Evolutionary conservation across 2,329 filamentous ascomycete species (phyloP).

Genomic region (Verticillium isaacii): DNA sequence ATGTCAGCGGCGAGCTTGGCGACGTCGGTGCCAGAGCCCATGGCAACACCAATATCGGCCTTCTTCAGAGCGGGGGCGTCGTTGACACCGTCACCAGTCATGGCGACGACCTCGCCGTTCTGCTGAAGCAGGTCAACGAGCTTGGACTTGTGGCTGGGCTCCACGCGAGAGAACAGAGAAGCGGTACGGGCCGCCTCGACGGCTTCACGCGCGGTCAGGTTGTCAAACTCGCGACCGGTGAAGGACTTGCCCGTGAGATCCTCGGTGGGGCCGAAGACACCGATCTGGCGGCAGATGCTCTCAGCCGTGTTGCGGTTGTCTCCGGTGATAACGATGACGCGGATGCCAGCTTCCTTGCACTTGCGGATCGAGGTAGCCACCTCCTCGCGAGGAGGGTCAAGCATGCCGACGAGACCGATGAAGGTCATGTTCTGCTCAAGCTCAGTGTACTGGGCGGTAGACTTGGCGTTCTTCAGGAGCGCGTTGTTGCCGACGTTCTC

Average conservation of each 20-base stretch:
- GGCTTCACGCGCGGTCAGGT: slow-evolving; percentile 72
- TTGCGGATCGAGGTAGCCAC: slow-evolving; percentile 80
- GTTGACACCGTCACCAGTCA: slow-evolving; percentile 99
- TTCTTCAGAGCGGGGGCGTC: slow-evolving; percentile 97
- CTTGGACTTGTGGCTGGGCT: slow-evolving; percentile 95
- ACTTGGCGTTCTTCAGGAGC: slow-evolving; percentile 70
- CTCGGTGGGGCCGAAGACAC: slow-evolving; percentile 79
- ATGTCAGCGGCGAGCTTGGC: slow-evolving; percentile 96
- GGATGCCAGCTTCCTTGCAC: slow-evolving; percentile 89
- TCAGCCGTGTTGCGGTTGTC: slow-evolving; percentile 98
- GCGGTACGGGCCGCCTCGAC: slow-evolving; percentile 79
- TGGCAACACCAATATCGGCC: slow-evolving; percentile 96
- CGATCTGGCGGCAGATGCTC: slow-evolving; percentile 95
- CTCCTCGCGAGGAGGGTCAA: slow-evolving; percentile 92
- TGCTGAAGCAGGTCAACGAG: slow-evolving; percentile 94
- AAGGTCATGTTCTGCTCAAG: slow-evolving; percentile 94
- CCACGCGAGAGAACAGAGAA: slow-evolving; percentile 91
- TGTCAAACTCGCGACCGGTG: slow-evolving; percentile 92
- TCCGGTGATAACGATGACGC: slow-evolving; percentile 95
- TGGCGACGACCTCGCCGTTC: slow-evolving; percentile 89
- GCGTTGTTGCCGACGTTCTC: slow-evolving; percentile 69
- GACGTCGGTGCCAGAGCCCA: slow-evolving; percentile 97
- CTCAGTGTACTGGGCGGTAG: slow-evolving; percentile 76
- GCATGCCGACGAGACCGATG: slow-evolving; percentile 90
- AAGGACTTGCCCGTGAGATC: slow-evolving; percentile 88